A percentile compares a stretch with the other conserved stretches of the same genome.
phyloP scores from a whole-genome alignment of 2,329 filamentous ascomycete genomes.

The Arachnomyces sp. region DNA sequence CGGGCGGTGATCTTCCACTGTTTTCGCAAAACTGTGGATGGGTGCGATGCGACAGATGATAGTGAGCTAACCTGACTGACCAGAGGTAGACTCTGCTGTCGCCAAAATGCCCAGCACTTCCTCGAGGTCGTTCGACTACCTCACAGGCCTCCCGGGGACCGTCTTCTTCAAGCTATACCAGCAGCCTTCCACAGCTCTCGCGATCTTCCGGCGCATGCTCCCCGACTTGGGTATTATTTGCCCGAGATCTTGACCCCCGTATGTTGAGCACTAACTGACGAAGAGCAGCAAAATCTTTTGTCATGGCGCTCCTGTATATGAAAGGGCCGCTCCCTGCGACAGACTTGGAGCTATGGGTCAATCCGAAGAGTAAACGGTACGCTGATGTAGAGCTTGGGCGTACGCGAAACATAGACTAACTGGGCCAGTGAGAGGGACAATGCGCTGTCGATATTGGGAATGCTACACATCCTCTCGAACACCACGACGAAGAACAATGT shows the following conservation, averaged over 20 bases:
- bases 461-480: conserved; percentile 76
- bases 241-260: background rate
- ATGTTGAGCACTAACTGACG: background rate
- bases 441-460: conserved; percentile 68
- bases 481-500: conserved; percentile 52
- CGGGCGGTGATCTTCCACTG: too few species aligned
- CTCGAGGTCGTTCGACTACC: conserved; percentile 69
- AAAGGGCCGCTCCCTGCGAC: conserved; percentile 67
- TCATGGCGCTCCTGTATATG: conserved; percentile 92
- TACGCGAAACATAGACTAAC: conserved; percentile 9
- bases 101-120: conserved; percentile 48
- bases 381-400: conserved; percentile 10
- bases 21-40: too few species aligned
- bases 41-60: conserved; percentile 17
- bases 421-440: conserved; percentile 64
- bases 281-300: conserved; percentile 73
- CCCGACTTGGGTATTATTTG: conserved; percentile 65
- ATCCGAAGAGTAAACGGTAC: conserved; percentile 53
- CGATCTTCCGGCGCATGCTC: conserved; percentile 95
- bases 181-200: conserved; percentile 88
- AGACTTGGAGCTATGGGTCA: conserved; percentile 81
- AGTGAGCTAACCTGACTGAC: conserved; percentile 14
- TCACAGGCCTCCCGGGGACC: conserved; percentile 81
- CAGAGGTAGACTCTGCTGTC: conserved; percentile 12
- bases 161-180: conserved; percentile 89